These are phyloP conservation scores for Ustanciosporium gigantosporum DNA, from an alignment of 1,284 basidiomycete genomes.

Conservation along the genomic window DNA sequence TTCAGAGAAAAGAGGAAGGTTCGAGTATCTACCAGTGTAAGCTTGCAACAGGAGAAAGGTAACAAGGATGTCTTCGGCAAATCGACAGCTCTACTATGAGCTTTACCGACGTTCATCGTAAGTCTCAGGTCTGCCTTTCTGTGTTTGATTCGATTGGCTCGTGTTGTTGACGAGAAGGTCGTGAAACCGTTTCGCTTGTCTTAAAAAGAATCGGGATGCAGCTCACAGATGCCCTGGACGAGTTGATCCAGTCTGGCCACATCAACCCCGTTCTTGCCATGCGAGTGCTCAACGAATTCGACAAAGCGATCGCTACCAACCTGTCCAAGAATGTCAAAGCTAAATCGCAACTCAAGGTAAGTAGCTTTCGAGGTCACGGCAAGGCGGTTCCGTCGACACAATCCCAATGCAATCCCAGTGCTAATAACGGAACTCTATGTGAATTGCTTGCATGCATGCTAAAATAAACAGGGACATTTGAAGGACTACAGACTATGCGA, in stretches of 20 bases:
- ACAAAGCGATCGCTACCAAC: constrained; percentile 57
- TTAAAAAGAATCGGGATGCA: constrained; percentile 85
- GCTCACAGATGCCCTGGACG: constrained; percentile 96
- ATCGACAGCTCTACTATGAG: constrained; percentile 53
- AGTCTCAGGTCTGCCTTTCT: constrained; percentile 1
- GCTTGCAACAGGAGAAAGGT: too few species aligned
- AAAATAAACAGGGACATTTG: constrained; percentile 56
- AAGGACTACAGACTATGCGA: constrained; percentile 58
- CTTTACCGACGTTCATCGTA: constrained; percentile 53
- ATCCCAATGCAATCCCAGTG: too few species aligned
- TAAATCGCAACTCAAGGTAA: constrained; percentile 54
- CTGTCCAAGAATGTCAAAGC: constrained; percentile 55
- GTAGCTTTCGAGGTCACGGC: too few species aligned
- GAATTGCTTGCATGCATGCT: too few species aligned
- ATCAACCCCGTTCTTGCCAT: constrained; percentile 97
- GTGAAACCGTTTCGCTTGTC: neutral
- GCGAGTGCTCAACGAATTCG: constrained; percentile 75
- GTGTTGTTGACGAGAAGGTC: neutral
- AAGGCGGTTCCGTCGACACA: too few species aligned
- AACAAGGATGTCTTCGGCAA: too few species aligned
- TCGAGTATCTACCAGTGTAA: too few species aligned
- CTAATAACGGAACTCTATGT: too few species aligned
- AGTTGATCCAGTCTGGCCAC: constrained; percentile 93
- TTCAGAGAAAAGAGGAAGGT: too few species aligned
- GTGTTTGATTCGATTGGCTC: neutral